Base-by-base conservation (phyloP, 495 filamentous ascomycete species). In the Sporormia fimetaria region DNA sequence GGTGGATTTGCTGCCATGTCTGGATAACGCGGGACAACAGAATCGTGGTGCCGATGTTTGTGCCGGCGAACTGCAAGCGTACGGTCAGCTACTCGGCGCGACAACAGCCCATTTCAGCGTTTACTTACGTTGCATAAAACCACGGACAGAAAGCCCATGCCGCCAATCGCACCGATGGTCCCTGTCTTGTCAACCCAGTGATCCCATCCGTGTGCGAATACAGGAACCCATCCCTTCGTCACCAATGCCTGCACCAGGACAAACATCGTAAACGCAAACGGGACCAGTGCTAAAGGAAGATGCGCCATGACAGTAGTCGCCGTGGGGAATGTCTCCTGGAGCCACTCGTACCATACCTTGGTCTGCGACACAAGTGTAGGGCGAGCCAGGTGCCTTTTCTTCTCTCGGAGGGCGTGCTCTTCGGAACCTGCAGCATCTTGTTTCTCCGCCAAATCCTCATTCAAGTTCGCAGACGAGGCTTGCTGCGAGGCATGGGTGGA, bases 31-130 rank as follows among this genome's bases (percentile, higher is more conserved):
- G 72, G 8, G 68, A 77, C 11, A 80, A 65, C 4, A 80, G 67
- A 52, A 81, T 80, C 3, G 76, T 76, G 1, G 76, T 79, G 12
- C 77, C 76, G 35, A 80, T 81, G 44, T 81, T 80, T 7, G 76
- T 80, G 10, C 76, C 77, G 8, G 76, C 73, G 44, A 80, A 81
- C 75, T 80, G 42, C 7, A 26, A 9, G 10, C 27, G 7, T 12
- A 1, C 7, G 9, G 10, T 10, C 3, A 11, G 42, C 34, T 14
- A 15, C 10, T 14, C 6, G 7, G 10, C 21, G 7, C 28, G 18
- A 33, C 57, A 38, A 58, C 51, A 21, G 17, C 28, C 18, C 2
- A 28, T 9, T 21, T 37, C 16, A 30, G 10, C 4, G 6, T 14
- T 0, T 33, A 67, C 75, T 65, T 57, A 79, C 75, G 41, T 81